Evolutionary conservation across 192 early-diverging fungal genomes (phyloP), one percentile per base, ranked within the genome.

Genomic region (Backusella tarrabulga): DNA sequence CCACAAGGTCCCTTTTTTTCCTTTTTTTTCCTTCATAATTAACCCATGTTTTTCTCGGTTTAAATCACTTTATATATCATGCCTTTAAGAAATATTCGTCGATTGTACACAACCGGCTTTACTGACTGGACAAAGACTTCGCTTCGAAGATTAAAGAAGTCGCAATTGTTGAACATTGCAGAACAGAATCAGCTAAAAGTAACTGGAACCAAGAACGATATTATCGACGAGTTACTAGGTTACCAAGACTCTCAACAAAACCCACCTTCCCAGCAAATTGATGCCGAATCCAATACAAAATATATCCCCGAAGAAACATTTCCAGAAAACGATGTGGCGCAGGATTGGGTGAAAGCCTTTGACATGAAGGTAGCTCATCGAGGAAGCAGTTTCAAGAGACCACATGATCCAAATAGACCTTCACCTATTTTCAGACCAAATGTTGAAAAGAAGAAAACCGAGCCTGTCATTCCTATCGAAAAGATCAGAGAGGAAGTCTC

Each of bases 151-250:
- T n/a, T 81, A 68, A 77, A 74, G 34, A 81, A 81, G 44, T n/a
- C 67, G 21, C 40, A 77, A 42, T 66, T 81, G 67, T 29, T 74
- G 11, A 8, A 42, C 2, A 56, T 81, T 42, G 80, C 76, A 0
- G 3, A 75, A 35, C 54, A 81, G 11, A 52, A 71, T 17, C 17
- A 81, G 3, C 34, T 81, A 12, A 52, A 67, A 8, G 1, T 50
- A 2, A 35, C 41, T 60, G 80, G 80, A 0, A 77, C 80, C 26
- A 81, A 81, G 42, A 77, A 77, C 23, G 80, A 81, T 14, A 34
- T 77, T 9, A 75, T 81, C 35, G 63, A 41, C 3, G 54, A 76
- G 29, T 36, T 81, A 6, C 19, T 77, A 3, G 63, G 66, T 32
- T 69, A 50, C 40, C 56, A 80, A 17, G 44, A n/a, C 50, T 1